Percentiles rank a stretch among this genome's conserved stretches.
Evolutionary conservation across 805 yeast species (phyloP).

Genomic region (Saccharomycopsis guyanensis): DNA sequence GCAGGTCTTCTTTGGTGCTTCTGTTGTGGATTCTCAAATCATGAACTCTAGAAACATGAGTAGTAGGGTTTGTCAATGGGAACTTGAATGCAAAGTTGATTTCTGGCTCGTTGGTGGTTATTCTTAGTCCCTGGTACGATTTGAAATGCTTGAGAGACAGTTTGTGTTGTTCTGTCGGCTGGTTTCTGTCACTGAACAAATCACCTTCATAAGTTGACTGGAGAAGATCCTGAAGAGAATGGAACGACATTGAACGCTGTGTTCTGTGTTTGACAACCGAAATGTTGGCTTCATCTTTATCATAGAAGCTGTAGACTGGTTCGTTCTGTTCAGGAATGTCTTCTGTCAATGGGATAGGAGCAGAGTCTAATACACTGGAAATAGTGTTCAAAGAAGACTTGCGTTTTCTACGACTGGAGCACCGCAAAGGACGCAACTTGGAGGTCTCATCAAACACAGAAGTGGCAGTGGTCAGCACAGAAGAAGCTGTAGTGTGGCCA

Average conservation of each 20-base stretch:
- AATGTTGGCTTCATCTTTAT: background rate
- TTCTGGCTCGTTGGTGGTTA: background rate
- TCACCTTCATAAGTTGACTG: conserved; percentile 8
- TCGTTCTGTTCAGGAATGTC: background rate
- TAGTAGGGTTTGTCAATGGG: conserved; percentile 6
- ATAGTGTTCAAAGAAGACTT: conserved; percentile 8
- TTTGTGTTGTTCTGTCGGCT: background rate
- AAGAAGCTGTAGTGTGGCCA: conserved; percentile 2
- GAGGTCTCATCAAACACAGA: conserved; percentile 19
- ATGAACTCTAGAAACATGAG: background rate
- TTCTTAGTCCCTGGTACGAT: conserved; percentile 14
- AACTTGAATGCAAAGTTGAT: conserved; percentile 11
- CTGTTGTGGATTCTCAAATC: background rate
- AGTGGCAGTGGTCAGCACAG: conserved; percentile 16
- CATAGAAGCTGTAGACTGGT: background rate
- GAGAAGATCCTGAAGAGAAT: conserved; percentile 11
- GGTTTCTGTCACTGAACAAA: background rate
- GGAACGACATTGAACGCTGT: conserved; percentile 8
- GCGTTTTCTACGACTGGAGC: conserved; percentile 17
- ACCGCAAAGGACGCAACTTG: conserved; percentile 18
- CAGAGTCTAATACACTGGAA: conserved; percentile 7
- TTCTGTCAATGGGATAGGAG: conserved; percentile 2
- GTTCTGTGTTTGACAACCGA: conserved; percentile 4
- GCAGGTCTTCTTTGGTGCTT: background rate
- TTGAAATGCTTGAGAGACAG: conserved; percentile 13